A percentile compares a stretch with the other conserved stretches of the same genome.
Conservation (phyloP, 2,329 filamentous ascomycete species). For the Dothiorella sarmentorum region DNA sequence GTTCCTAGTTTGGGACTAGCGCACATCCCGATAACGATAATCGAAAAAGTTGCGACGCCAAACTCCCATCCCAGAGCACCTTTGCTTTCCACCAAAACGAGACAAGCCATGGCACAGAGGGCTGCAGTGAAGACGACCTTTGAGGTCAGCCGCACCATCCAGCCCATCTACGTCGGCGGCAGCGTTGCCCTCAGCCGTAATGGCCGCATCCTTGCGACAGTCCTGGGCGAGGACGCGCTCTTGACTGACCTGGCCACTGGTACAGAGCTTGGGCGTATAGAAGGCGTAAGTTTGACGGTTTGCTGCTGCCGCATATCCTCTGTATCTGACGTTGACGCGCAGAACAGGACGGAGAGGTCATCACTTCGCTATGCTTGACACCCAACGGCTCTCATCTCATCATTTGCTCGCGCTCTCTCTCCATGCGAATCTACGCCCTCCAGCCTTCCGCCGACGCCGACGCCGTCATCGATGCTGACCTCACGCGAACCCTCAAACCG, state of each 20-base stretch:
- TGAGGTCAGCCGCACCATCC: slow-evolving; percentile 75
- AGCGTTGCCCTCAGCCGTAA: slow-evolving; percentile 77
- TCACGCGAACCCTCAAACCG: slow-evolving; percentile 79
- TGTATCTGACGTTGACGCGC: slow-evolving; percentile 40
- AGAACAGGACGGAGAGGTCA: slow-evolving; percentile 58
- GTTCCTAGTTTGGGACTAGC: background rate
- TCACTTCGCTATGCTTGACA: slow-evolving; percentile 78
- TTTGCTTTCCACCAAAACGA: background rate
- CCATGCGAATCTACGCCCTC: slow-evolving; percentile 86
- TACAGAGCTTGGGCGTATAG: slow-evolving; percentile 76
- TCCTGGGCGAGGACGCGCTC: slow-evolving; percentile 86
- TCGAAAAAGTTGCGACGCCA: slow-evolving; percentile 16
- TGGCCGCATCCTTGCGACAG: slow-evolving; percentile 80
- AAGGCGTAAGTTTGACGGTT: slow-evolving; percentile 63
- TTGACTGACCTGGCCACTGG: slow-evolving; percentile 82
- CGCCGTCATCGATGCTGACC: slow-evolving; percentile 59
- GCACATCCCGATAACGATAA: background rate
- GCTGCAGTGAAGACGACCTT: slow-evolving; percentile 78
- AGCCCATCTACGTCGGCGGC: slow-evolving; percentile 91
- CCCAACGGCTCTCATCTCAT: slow-evolving; percentile 85
- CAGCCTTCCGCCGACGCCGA: slow-evolving; percentile 55
- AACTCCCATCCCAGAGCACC: background rate
- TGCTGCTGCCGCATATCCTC: background rate
- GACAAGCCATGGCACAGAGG: slow-evolving; percentile 49
- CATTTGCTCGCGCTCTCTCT: slow-evolving; percentile 89